Evolutionary conservation across 2,329 filamentous ascomycete genomes (phyloP), one percentile per base, ranked within the genome.

Genomic region (Pseudofabraea citricarpa): DNA sequence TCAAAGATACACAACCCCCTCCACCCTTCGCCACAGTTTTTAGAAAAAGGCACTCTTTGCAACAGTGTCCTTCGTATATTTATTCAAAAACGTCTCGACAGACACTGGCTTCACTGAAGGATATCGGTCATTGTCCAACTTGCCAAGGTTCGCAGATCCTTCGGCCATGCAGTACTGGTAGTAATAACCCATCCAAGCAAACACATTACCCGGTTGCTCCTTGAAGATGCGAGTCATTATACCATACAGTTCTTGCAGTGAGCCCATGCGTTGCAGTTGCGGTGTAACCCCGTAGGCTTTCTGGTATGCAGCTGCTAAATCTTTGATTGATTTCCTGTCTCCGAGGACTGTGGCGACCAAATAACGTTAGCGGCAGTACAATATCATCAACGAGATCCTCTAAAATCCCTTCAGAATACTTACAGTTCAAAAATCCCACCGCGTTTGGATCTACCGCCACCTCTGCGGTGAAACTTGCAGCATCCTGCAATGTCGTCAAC

Each of bases 401-500:
- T n/a, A n/a, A n/a, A n/a, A n/a, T n/a, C n/a, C n/a, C n/a, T n/a
- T n/a, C n/a, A n/a, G n/a, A n/a, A n/a, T 23, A 51, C 52, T 43
- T 45, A 60, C 55, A 55, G 13, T 41, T 46, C n/a, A 47, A 15
- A n/a, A 58, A 32, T 8, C 53, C 56, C 3, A 35, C 41, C 2
- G 55, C 54, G 8, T 46, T 38, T 0, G 36, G n/a, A 48, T 65
- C 59, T 13, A 56, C 15, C 18, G 48, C 52, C 12, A 63, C 54
- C 6, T 50, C 60, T 12, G 63, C 64, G 1, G 60, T 64, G 36
- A 57, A 70, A 29, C 59, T 51, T 1, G 66, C 67, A 4, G 65
- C 58, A 51, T 65, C 60, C 13, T 50, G 53, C 44, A 68, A 69
- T 0, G 59, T 63, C 1, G 64, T 68, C 3, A 46, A 48, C 45